These are phyloP conservation scores for Conidiobolus incongruus DNA, from an alignment of 371 early-diverging fungal genomes.

Conservation along the genomic window DNA sequence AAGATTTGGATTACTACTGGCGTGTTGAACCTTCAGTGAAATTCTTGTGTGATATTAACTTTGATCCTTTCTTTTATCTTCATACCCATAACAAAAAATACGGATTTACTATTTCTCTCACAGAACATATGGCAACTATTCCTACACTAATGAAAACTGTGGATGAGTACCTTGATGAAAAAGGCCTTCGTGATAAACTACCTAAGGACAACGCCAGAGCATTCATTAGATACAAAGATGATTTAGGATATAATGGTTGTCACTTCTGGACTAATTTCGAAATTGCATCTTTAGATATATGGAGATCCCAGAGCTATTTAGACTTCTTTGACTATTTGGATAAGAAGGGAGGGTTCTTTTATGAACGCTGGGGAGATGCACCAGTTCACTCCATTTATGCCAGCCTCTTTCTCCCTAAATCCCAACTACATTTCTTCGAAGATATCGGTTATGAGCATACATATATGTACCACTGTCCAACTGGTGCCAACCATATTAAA, in stretches of 20 bases:
- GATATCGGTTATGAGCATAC: constrained; percentile 66
- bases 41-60: constrained; percentile 61
- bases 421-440: constrained; percentile 79
- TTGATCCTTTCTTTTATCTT: constrained; percentile 76
- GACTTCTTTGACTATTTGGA: constrained; percentile 66
- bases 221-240: constrained; percentile 7
- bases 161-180: constrained; percentile 11
- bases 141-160: constrained; percentile 50
- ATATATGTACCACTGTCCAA: constrained; percentile 45
- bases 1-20: constrained; percentile 80
- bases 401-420: constrained; percentile 46
- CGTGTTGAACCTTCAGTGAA: constrained; percentile 73
- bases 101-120: constrained; percentile 50
- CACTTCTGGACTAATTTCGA: no score
- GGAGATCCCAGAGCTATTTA: constrained; percentile 44
- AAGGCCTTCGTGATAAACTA: background rate
- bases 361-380: constrained; percentile 95
- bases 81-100: constrained; percentile 58
- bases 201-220: constrained; percentile 5
- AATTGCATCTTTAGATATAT: constrained; percentile 53
- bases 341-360: constrained; percentile 66
- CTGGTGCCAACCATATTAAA: constrained; percentile 8
- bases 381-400: constrained; percentile 87
- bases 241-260: constrained; percentile 95
- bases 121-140: constrained; percentile 54